These are phyloP conservation scores for Russula griseocarnosa DNA, from an alignment of 768 basidiomycete species.

Conservation along the genomic window DNA sequence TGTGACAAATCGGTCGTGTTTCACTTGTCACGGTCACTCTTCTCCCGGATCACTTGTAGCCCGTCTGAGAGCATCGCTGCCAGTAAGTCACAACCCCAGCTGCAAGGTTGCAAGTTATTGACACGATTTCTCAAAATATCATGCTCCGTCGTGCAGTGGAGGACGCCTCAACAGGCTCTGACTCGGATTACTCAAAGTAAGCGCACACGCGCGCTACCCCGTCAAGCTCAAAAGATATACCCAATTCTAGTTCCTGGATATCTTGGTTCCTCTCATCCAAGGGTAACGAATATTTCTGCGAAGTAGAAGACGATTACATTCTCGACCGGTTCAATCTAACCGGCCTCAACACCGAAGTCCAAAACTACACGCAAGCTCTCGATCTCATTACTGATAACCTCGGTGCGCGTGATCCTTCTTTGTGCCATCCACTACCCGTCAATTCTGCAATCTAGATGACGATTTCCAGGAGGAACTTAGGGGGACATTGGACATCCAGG, in stretches of 20 bases:
- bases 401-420: conserved; percentile 49
- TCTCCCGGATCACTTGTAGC: background rate
- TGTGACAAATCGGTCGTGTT: background rate
- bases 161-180: conserved; percentile 86
- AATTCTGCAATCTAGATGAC: conserved; percentile 55
- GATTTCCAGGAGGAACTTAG: conserved; percentile 92
- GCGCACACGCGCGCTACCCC: conserved; percentile 31
- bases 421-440: background rate
- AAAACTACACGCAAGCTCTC: conserved; percentile 89
- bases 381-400: conserved; percentile 96
- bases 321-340: conserved; percentile 98
- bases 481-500: conserved; percentile 88
- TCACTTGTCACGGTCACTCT: conserved; percentile 9
- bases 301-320: conserved; percentile 99
- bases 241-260: conserved; percentile 65
- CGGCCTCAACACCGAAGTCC: conserved; percentile 92
- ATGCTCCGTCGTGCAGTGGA: conserved; percentile 59
- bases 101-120: conserved; percentile 1
- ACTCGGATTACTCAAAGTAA: conserved; percentile 94
- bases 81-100: conserved; percentile 19
- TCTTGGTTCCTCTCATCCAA: conserved; percentile 97
- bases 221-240: conserved; percentile 20
- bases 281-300: conserved; percentile 99
- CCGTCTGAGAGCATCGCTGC: background rate
- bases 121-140: conserved; percentile 1